Evolutionary conservation across 805 yeast species (phyloP).

Genomic region (Kuraishia ogatae): DNA sequence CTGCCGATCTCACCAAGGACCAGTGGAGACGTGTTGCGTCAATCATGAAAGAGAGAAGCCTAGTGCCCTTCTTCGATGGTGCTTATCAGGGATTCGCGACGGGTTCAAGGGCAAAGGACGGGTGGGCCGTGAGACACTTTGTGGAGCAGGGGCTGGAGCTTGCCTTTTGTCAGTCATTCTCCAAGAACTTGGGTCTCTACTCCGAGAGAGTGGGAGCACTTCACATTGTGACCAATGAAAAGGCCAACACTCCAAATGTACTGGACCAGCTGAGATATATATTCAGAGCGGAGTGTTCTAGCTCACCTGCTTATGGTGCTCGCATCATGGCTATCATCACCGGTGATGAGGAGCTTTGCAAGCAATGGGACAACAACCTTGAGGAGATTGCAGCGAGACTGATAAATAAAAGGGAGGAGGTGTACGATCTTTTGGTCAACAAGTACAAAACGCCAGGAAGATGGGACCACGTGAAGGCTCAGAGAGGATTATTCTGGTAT

Average conservation of each 20-base stretch:
- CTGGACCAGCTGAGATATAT: slow-evolving; percentile 20
- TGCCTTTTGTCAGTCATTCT: slow-evolving; percentile 74
- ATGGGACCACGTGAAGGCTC: slow-evolving; percentile 28
- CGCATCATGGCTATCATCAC: slow-evolving; percentile 27
- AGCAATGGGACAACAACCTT: slow-evolving; percentile 29
- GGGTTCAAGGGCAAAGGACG: slow-evolving; percentile 64
- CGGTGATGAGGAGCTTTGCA: slow-evolving; percentile 14
- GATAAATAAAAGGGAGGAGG: slow-evolving; percentile 20
- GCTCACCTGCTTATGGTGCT: slow-evolving; percentile 40
- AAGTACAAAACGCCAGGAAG: slow-evolving; percentile 32
- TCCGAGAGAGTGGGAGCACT: slow-evolving; percentile 88
- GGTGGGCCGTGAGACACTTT: slow-evolving; percentile 33
- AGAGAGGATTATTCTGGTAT: slow-evolving; percentile 36
- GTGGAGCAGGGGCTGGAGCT: slow-evolving; percentile 35
- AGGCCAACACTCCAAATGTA: slow-evolving; percentile 3
- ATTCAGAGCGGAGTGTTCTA: slow-evolving; percentile 33
- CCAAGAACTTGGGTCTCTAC: slow-evolving; percentile 81
- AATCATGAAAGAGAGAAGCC: slow-evolving; percentile 41
- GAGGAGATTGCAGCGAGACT: slow-evolving; percentile 22
- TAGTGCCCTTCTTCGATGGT: slow-evolving; percentile 74
- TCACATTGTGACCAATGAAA: slow-evolving; percentile 27
- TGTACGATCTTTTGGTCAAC: slow-evolving; percentile 19
- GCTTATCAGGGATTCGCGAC: slow-evolving; percentile 89
- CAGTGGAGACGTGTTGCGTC: slow-evolving; percentile 68
- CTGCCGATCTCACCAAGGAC: slow-evolving; percentile 67